Conservation (phyloP, 2,329 filamentous ascomycete species). For the Monilinia vaccinii-corymbosi region DNA sequence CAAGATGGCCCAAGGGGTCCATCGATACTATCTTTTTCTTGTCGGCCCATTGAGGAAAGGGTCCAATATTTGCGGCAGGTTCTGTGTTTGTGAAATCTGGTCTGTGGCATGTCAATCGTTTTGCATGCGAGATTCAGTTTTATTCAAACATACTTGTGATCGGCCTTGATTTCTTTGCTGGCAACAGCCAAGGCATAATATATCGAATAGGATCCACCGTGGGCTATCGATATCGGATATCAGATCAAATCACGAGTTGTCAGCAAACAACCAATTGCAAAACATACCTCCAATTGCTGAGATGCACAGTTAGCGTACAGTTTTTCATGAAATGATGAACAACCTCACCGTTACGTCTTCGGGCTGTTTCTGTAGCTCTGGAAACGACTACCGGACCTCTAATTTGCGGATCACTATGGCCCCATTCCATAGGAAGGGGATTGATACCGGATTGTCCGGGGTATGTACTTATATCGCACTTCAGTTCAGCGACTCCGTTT, state of each 20-base stretch:
- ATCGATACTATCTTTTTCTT: constrained; percentile 94
- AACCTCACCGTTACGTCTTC: constrained; percentile 65
- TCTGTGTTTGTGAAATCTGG: constrained; percentile 78
- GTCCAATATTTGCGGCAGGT: constrained; percentile 80
- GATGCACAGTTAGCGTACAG: constrained; percentile 19
- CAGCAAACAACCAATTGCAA: not conserved
- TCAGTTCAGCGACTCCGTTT: not conserved
- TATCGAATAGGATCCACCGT: constrained; percentile 89
- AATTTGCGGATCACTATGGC: constrained; percentile 60
- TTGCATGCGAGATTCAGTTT: not conserved
- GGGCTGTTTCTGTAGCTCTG: constrained; percentile 63
- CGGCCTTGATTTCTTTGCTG: constrained; percentile 74
- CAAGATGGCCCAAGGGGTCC: constrained; percentile 87
- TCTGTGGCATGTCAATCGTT: constrained; percentile 23
- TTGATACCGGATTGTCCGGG: constrained; percentile 91
- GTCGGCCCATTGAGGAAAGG: constrained; percentile 83
- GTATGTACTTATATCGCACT: constrained; percentile 52
- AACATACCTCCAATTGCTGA: constrained; percentile 49
- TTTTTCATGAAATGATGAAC: not conserved
- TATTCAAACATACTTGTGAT: constrained; percentile 51
- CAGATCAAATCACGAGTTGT: not conserved
- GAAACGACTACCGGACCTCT: constrained; percentile 87
- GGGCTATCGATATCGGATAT: constrained; percentile 37
- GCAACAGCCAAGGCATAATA: constrained; percentile 92
- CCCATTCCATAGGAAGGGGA: constrained; percentile 84